phyloP scores from a whole-genome alignment of 345 rosid genomes.

The Citrus cavaleriei region DNA sequence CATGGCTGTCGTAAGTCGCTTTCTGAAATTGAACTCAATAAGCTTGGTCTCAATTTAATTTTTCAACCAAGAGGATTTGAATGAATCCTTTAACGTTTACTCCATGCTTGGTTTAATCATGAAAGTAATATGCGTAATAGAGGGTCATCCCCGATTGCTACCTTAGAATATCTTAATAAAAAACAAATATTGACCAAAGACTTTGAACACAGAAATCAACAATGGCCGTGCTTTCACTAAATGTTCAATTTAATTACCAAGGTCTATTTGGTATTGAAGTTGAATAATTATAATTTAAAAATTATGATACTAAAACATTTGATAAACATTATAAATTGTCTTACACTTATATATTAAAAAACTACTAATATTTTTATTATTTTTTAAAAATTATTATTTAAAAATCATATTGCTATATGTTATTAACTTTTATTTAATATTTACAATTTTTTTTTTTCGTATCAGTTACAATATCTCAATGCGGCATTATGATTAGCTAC shows the following conservation, averaged over 20 bases:
- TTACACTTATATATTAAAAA: no score
- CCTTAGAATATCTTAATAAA: not conserved
- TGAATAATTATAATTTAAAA: no score
- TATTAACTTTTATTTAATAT: no score
- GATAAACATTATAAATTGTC: fast-evolving
- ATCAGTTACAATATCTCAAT: no score
- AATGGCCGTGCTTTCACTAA: not conserved
- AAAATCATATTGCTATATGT: no score
- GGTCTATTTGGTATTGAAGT: fast-evolving
- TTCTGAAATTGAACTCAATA: not conserved
- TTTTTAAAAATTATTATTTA: no score
- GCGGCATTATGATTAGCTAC: fast-evolving
- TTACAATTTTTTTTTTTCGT: no score
- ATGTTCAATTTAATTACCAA: not conserved
- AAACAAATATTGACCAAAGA: not conserved
- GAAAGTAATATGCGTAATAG: not conserved
- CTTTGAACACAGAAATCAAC: no score
- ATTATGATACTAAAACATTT: no score
- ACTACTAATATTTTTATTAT: no score
- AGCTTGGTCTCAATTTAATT: not conserved
- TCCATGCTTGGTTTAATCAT: not conserved
- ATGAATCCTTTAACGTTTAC: not conserved
- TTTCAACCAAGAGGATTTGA: not conserved
- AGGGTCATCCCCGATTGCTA: not conserved
- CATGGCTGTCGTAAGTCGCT: not conserved